A percentile compares a stretch with the other conserved stretches of the same genome.
Evolutionary conservation across 129 eudicot genomes (phyloP).

Genomic region (Saposhnikovia divaricata): DNA sequence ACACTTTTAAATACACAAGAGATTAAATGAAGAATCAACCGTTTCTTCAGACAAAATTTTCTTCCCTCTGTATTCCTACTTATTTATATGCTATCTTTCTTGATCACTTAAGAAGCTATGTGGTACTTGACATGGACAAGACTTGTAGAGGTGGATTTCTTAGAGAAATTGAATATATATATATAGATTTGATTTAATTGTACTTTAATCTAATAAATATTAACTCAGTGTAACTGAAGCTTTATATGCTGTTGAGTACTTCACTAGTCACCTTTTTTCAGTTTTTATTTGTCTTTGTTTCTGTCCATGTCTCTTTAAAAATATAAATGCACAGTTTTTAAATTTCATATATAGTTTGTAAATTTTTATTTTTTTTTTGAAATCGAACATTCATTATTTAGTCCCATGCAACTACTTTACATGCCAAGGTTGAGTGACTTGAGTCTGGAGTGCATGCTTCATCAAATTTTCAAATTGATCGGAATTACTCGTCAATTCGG

Average conservation of each 20-base stretch:
- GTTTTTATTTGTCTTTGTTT: too few relatives aligned
- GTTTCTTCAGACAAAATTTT: constrained; percentile 9
- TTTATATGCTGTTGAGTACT: background rate
- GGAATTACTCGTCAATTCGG: too few relatives aligned
- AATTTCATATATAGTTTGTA: too few relatives aligned
- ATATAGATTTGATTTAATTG: background rate
- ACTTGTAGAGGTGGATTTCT: constrained; percentile 6
- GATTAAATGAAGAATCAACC: constrained; percentile 9
- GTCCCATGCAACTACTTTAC: too few relatives aligned
- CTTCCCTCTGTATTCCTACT: background rate
- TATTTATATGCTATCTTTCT: background rate
- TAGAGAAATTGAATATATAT: background rate
- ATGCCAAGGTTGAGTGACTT: too few relatives aligned
- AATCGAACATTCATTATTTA: too few relatives aligned
- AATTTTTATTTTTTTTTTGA: too few relatives aligned
- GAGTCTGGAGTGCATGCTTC: too few relatives aligned
- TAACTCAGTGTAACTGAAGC: background rate
- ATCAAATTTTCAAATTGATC: too few relatives aligned
- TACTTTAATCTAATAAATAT: background rate
- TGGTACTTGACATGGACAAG: constrained; percentile 1
- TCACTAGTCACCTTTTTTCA: too few relatives aligned
- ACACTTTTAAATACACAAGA: background rate
- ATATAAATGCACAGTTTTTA: too few relatives aligned
- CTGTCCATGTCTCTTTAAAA: too few relatives aligned
- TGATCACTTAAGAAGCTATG: background rate